phyloP scores from a whole-genome alignment of 1,139 yeast genomes.

The Groenewaldozyma sp. region DNA sequence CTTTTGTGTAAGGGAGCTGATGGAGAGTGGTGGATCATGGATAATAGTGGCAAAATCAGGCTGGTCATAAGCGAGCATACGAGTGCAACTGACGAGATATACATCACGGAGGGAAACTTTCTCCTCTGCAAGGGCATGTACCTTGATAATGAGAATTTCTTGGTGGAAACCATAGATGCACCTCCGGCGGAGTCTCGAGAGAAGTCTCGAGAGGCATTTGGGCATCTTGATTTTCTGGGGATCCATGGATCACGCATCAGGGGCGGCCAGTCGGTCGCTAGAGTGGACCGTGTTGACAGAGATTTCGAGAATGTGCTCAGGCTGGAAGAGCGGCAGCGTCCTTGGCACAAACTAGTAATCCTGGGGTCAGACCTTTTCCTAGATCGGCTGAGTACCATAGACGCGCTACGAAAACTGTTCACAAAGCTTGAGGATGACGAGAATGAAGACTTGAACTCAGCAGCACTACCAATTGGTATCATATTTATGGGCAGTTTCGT shows the following conservation, averaged over 20 bases:
- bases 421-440: slow-evolving; percentile 34
- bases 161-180: slow-evolving; percentile 69
- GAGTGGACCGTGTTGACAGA: slow-evolving; percentile 46
- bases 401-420: slow-evolving; percentile 55
- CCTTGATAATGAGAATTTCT: slow-evolving; percentile 50
- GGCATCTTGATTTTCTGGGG: slow-evolving; percentile 73
- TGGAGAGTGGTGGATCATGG: slow-evolving; percentile 73
- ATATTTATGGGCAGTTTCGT: slow-evolving; percentile 63
- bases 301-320: slow-evolving; percentile 47
- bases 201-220: slow-evolving; percentile 56
- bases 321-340: slow-evolving; percentile 46
- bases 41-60: slow-evolving; percentile 68
- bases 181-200: slow-evolving; percentile 83
- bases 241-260: slow-evolving; percentile 33
- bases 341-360: slow-evolving; percentile 51
- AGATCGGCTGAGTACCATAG: slow-evolving; percentile 49
- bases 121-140: slow-evolving; percentile 81
- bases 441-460: slow-evolving; percentile 32
- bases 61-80: slow-evolving; percentile 49
- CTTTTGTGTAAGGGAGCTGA: slow-evolving; percentile 52
- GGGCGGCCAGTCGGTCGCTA: slow-evolving; percentile 12
- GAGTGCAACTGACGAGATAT: slow-evolving; percentile 52
- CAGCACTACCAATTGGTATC: slow-evolving; percentile 47
- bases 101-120: slow-evolving; percentile 70
- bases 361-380: slow-evolving; percentile 68